phyloP scores from a whole-genome alignment of 2,329 filamentous ascomycete genomes.

The Aspergillus japonicus region DNA sequence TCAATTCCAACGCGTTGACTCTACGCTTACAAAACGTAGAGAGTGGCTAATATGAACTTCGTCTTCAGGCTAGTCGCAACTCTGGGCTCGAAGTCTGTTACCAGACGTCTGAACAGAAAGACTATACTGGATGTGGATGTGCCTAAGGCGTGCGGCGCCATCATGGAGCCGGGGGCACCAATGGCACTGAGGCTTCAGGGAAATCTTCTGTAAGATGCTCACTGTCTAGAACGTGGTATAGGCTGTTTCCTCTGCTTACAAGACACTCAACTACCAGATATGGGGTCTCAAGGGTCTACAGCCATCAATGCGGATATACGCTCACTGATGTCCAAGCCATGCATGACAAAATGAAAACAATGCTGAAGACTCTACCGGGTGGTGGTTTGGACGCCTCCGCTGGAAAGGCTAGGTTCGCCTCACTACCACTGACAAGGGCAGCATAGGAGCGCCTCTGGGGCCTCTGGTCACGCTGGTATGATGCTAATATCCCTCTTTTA shows the following conservation, averaged over 20 bases:
- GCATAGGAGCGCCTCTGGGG: no score
- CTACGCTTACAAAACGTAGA: no score
- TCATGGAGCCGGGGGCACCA: conserved; percentile 78
- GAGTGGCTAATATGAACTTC: background rate
- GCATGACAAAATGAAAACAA: conserved; percentile 68
- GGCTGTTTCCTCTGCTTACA: background rate
- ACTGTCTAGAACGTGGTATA: no score
- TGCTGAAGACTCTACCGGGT: conserved; percentile 59
- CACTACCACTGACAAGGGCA: conserved; percentile 23
- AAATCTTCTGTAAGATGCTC: conserved; percentile 67
- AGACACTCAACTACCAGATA: conserved; percentile 48
- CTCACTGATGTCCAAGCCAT: conserved; percentile 75
- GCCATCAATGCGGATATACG: conserved; percentile 83
- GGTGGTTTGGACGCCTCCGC: conserved; percentile 68
- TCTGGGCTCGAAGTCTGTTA: conserved; percentile 68
- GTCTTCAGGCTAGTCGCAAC: conserved; percentile 80
- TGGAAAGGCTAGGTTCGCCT: conserved; percentile 65
- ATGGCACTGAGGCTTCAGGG: conserved; percentile 88
- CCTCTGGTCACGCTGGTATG: background rate
- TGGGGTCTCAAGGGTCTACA: conserved; percentile 80
- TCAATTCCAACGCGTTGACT: background rate
- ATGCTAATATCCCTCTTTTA: background rate
- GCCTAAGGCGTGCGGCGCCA: conserved; percentile 81
- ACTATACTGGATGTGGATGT: conserved; percentile 87
- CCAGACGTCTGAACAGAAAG: conserved; percentile 76